Evolutionary conservation across 2,329 filamentous ascomycete genomes (phyloP).

Genomic region (Myriosclerotinia scirpicola): DNA sequence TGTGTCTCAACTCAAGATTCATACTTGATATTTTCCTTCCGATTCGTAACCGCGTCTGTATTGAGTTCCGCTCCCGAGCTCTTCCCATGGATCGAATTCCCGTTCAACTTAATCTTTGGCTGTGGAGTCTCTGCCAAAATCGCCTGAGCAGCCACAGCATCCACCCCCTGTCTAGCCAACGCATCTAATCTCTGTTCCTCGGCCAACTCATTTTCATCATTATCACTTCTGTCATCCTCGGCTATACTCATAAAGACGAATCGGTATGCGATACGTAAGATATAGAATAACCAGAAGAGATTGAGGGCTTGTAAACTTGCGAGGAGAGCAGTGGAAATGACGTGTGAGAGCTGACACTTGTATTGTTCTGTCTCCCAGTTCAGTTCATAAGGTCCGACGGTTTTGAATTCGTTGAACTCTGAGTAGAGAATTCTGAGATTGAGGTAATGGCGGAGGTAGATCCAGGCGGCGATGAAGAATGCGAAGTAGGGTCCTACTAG

Average conservation of each 20-base stretch:
- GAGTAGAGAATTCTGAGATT: constrained; percentile 75
- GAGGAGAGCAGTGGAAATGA: constrained; percentile 66
- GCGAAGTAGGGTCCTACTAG: constrained; percentile 81
- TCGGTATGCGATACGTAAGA: constrained; percentile 70
- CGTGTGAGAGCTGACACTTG: constrained; percentile 69
- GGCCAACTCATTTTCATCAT: constrained; percentile 50
- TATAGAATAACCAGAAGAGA: constrained; percentile 78
- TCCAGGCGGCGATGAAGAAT: constrained; percentile 79
- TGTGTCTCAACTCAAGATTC: not conserved
- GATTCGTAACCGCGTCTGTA: constrained; percentile 26
- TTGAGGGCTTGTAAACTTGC: constrained; percentile 70
- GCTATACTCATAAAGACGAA: constrained; percentile 61
- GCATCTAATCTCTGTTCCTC: constrained; percentile 28
- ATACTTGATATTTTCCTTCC: constrained; percentile 23
- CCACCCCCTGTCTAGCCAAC: constrained; percentile 7
- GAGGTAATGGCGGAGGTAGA: constrained; percentile 84
- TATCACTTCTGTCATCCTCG: constrained; percentile 71
- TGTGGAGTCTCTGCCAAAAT: not conserved
- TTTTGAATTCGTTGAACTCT: constrained; percentile 71
- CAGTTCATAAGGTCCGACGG: constrained; percentile 70
- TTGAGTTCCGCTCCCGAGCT: constrained; percentile 16
- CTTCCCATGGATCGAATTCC: constrained; percentile 25
- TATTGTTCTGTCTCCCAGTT: constrained; percentile 76
- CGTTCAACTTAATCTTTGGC: constrained; percentile 24
- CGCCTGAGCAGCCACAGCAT: constrained; percentile 16